phyloP scores from a whole-genome alignment of 2,329 filamentous ascomycete species.

The Blastomyces gilchristii region DNA sequence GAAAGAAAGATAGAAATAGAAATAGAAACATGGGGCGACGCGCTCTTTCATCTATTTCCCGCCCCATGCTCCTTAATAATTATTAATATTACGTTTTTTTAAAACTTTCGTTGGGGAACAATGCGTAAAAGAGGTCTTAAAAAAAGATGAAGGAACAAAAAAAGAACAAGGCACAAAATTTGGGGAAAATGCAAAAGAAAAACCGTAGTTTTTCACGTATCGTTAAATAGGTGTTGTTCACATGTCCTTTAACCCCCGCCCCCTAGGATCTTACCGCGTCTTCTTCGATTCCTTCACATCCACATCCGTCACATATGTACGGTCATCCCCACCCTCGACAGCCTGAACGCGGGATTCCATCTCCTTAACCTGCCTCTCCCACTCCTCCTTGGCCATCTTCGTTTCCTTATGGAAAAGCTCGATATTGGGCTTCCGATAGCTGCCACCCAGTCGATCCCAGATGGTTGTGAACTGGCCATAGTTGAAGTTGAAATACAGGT shows the following conservation, averaged over 20 bases:
- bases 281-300: constrained; percentile 29
- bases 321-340: constrained; percentile 52
- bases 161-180: background rate
- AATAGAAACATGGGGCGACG: too few relatives aligned
- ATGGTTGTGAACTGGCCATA: constrained; percentile 91
- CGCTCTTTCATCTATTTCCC: background rate
- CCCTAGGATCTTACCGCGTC: constrained; percentile 21
- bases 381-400: constrained; percentile 74
- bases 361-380: constrained; percentile 64
- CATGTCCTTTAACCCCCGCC: background rate
- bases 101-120: too few relatives aligned
- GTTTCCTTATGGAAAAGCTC: constrained; percentile 75
- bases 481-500: constrained; percentile 80
- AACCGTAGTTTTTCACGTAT: background rate
- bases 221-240: background rate
- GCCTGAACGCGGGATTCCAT: constrained; percentile 67
- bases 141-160: background rate
- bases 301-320: constrained; percentile 26
- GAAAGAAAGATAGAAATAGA: background rate
- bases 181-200: background rate
- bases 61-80: background rate
- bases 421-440: constrained; percentile 74
- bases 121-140: background rate
- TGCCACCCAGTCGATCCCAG: constrained; percentile 80
- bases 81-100: background rate